Percentiles rank a stretch among this genome's conserved stretches.
Evolutionary conservation across 352 stramenopile genomes (phyloP).

Genomic region (Pythium dissimile): DNA sequence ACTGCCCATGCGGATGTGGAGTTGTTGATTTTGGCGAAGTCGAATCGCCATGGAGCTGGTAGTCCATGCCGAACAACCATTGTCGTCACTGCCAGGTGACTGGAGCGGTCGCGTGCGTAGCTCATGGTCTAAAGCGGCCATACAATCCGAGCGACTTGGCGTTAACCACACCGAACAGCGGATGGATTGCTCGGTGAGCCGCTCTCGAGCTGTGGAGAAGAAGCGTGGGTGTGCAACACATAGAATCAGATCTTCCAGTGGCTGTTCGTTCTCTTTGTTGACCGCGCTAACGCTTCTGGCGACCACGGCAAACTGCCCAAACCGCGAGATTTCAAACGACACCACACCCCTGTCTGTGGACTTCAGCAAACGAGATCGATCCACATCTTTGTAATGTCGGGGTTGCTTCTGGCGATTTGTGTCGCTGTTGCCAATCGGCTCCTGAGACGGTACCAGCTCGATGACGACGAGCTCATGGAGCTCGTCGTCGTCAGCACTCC

Average conservation of each 20-base stretch:
- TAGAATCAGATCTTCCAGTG: slow-evolving; percentile 13
- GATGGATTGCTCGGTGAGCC: neutral
- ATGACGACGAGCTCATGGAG: slow-evolving; percentile 21
- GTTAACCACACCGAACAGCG: slow-evolving; percentile 9
- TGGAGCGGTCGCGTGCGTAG: too few species aligned
- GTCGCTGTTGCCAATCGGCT: neutral
- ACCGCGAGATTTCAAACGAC: slow-evolving; percentile 14
- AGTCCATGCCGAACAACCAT: neutral
- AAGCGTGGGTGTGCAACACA: slow-evolving; percentile 9
- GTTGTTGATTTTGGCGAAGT: slow-evolving; percentile 2
- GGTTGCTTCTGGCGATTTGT: too few species aligned
- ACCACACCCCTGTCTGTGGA: slow-evolving; percentile 1
- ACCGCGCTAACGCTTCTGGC: neutral
- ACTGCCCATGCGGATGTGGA: slow-evolving; percentile 4
- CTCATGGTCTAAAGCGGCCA: neutral
- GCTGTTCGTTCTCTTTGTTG: slow-evolving; percentile 19
- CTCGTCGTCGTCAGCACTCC: neutral
- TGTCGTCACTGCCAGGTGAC: too few species aligned
- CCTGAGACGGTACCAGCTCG: neutral
- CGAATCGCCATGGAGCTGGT: neutral
- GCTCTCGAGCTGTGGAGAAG: neutral
- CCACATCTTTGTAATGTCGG: neutral
- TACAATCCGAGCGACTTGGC: slow-evolving; percentile 8
- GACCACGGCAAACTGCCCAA: slow-evolving; percentile 20
- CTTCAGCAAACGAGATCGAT: neutral